Evolutionary conservation across 805 yeast genomes (phyloP).

Genomic region (Candida boleticola): DNA sequence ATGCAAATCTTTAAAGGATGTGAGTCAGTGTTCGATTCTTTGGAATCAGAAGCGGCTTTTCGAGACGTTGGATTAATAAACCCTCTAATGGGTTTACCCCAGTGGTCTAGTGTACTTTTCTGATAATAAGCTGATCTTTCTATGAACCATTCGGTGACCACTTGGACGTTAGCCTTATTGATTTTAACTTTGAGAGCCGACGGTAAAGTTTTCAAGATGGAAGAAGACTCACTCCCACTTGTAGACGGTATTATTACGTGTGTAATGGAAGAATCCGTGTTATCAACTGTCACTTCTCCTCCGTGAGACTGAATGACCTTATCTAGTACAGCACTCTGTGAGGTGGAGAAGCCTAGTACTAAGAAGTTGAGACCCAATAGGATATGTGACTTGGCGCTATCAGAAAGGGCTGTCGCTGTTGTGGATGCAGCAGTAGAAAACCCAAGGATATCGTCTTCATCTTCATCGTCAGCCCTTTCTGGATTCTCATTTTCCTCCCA

Average conservation of each 20-base stretch:
- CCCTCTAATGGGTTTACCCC: conserved; percentile 59
- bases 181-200: conserved; percentile 19
- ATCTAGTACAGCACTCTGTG: conserved; percentile 35
- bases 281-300: conserved; percentile 32
- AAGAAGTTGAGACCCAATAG: conserved; percentile 44
- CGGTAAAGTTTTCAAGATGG: conserved; percentile 25
- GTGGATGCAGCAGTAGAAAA: not conserved
- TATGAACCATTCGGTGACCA: conserved; percentile 77
- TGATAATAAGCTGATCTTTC: conserved; percentile 69
- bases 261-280: conserved; percentile 22
- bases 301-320: conserved; percentile 45
- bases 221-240: conserved; percentile 25
- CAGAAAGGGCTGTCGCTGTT: conserved; percentile 8
- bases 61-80: conserved; percentile 18
- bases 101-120: conserved; percentile 47
- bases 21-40: not conserved
- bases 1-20: conserved; percentile 40
- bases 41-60: not conserved
- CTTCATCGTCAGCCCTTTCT: conserved; percentile 18
- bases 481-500: conserved; percentile 4
- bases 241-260: conserved; percentile 32
- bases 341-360: conserved; percentile 38
- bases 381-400: conserved; percentile 20
- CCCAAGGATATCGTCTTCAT: conserved; percentile 8
- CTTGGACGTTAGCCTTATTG: conserved; percentile 17